These are phyloP conservation scores for Apiotrichum sp. DNA, from an alignment of 1,284 basidiomycete species.

Conservation along the genomic window DNA sequence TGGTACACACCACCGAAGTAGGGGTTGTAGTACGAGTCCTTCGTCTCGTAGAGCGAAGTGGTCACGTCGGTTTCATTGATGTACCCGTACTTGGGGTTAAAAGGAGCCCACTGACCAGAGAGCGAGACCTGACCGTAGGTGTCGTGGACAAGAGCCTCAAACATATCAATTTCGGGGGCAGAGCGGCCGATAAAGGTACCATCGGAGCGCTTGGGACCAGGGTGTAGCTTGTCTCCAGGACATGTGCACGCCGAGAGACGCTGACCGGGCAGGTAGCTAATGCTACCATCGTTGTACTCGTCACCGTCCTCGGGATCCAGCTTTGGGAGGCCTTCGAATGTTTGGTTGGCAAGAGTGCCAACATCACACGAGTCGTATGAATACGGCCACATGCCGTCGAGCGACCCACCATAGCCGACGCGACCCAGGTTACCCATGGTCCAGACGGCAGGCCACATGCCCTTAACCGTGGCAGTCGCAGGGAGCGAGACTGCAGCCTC, in stretches of 20 bases:
- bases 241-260: constrained; percentile 76
- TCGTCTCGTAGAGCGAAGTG: constrained; percentile 36
- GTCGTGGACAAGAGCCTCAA: constrained; percentile 57
- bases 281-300: constrained; percentile 35
- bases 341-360: constrained; percentile 56
- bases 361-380: constrained; percentile 52
- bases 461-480: constrained; percentile 60
- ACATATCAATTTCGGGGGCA: constrained; percentile 79
- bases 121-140: constrained; percentile 31
- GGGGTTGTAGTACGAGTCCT: constrained; percentile 55
- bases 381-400: constrained; percentile 52
- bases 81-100: constrained; percentile 40
- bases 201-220: constrained; percentile 61
- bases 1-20: constrained; percentile 58
- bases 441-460: constrained; percentile 58
- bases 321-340: constrained; percentile 37
- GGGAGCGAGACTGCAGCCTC: constrained; percentile 72
- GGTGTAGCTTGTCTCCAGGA: constrained; percentile 62
- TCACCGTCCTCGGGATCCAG: constrained; percentile 26
- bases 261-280: constrained; percentile 68
- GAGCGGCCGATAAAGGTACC: constrained; percentile 72
- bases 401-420: constrained; percentile 48
- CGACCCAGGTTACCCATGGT: constrained; percentile 50
- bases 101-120: constrained; percentile 45
- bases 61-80: constrained; percentile 42